phyloP scores from a whole-genome alignment of 192 early-diverging fungal species.

The Backusella mclennaniae region DNA sequence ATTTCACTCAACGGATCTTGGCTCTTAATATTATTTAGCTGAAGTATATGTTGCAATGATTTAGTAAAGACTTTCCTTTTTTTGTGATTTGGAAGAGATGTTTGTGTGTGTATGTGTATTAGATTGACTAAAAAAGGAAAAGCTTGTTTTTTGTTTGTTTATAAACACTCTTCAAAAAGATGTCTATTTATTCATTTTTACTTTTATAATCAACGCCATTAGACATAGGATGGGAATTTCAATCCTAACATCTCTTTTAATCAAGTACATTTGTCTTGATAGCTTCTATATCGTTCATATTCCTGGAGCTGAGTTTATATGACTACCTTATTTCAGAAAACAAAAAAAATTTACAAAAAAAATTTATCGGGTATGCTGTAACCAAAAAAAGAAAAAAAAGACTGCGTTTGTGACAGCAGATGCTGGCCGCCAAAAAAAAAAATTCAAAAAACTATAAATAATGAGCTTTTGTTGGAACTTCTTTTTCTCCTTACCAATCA shows the following conservation, averaged over 20 bases:
- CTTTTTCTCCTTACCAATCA: constrained; percentile 15
- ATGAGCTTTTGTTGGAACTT: neutral
- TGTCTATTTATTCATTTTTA: neutral
- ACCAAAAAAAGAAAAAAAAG: neutral
- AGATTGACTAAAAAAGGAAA: neutral
- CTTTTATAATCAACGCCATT: neutral
- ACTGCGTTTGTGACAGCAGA: neutral
- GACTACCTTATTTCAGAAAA: neutral
- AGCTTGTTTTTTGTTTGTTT: neutral
- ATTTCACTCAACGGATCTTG: too few relatives aligned
- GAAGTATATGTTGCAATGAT: too few relatives aligned
- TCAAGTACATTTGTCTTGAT: too few relatives aligned
- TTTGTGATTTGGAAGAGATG: too few relatives aligned
- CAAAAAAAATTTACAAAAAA: neutral
- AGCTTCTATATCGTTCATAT: neutral
- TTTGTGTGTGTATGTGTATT: neutral
- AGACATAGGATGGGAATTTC: neutral
- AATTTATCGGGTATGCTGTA: neutral
- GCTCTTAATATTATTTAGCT: too few relatives aligned
- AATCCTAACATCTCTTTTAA: neutral
- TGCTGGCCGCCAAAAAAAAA: neutral
- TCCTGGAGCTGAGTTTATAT: neutral
- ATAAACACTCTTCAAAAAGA: neutral
- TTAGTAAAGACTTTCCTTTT: too few relatives aligned
- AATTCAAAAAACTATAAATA: neutral